phyloP scores from a whole-genome alignment of 495 filamentous ascomycete species.

The Neurospora sp. region DNA sequence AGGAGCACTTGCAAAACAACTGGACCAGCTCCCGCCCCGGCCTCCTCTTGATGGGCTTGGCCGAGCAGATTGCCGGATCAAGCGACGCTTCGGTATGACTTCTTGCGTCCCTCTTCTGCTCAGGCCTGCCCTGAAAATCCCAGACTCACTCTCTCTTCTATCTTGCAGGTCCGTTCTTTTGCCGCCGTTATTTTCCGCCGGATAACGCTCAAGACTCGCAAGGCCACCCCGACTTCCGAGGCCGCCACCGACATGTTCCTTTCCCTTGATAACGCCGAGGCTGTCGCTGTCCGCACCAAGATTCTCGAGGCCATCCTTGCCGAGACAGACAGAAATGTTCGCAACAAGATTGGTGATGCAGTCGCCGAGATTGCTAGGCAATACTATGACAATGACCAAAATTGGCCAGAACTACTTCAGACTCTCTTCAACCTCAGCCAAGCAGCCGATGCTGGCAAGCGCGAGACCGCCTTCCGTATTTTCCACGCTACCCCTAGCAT shows the following conservation, averaged over 20 bases:
- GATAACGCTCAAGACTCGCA: slow-evolving; percentile 79
- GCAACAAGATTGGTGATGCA: slow-evolving; percentile 94
- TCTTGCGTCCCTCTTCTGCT: slow-evolving; percentile 11
- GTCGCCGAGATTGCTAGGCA: slow-evolving; percentile 91
- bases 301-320: slow-evolving; percentile 63
- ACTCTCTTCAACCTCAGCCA: slow-evolving; percentile 83
- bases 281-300: slow-evolving; percentile 67
- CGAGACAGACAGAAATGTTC: slow-evolving; percentile 59
- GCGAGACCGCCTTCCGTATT: slow-evolving; percentile 86
- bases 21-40: slow-evolving; percentile 78
- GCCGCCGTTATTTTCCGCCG: slow-evolving; percentile 90
- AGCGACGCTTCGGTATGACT: slow-evolving; percentile 54
- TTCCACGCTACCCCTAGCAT: slow-evolving; percentile 92
- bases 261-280: slow-evolving; percentile 58
- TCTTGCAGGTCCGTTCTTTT: slow-evolving; percentile 68
- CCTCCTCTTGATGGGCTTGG: slow-evolving; percentile 81
- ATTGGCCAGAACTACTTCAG: slow-evolving; percentile 84
- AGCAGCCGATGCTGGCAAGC: slow-evolving; percentile 64
- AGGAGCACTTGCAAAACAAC: slow-evolving; percentile 79
- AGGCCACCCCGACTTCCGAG: slow-evolving; percentile 53
- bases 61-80: slow-evolving; percentile 74
- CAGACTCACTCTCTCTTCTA: background rate
- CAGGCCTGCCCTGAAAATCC: background rate
- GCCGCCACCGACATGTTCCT: slow-evolving; percentile 73
- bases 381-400: slow-evolving; percentile 77